Conservation (phyloP, 2,329 filamentous ascomycete species). For the Colletotrichum sidae region DNA sequence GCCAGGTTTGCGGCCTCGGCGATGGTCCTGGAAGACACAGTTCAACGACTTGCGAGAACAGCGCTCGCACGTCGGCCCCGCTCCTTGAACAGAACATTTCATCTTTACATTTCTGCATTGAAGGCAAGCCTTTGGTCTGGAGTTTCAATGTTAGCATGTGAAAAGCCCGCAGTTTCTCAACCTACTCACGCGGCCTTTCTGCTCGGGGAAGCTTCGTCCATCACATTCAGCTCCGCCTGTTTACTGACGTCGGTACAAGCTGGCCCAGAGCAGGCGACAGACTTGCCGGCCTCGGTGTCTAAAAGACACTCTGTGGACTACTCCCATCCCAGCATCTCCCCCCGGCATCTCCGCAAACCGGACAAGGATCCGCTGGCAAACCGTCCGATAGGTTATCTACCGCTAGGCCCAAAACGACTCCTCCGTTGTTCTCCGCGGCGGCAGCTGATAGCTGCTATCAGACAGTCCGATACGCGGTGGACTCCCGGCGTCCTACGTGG, state of each 20-base stretch:
- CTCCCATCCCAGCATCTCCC: neutral
- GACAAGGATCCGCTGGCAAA: no score
- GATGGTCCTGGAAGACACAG: constrained; percentile 53
- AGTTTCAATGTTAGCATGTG: no score
- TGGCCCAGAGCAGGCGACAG: neutral
- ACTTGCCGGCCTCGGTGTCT: neutral
- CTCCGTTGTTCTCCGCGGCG: no score
- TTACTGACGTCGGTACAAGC: neutral
- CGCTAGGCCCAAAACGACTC: no score
- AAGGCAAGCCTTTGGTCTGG: constrained; percentile 46
- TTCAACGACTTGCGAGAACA: constrained; percentile 51
- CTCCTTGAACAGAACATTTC: constrained; percentile 46
- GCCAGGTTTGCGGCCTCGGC: constrained; percentile 52
- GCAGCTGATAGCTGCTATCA: no score
- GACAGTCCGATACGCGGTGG: no score
- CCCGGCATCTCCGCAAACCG: neutral
- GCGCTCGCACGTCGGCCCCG: constrained; percentile 47
- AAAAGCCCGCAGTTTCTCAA: neutral
- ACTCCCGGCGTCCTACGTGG: no score
- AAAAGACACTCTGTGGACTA: neutral
- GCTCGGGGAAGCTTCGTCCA: neutral
- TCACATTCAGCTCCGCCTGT: neutral
- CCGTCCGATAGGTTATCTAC: no score
- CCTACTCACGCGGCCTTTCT: constrained; percentile 13
- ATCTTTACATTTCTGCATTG: constrained; percentile 53